Conservation (phyloP, 2,329 filamentous ascomycete species). For the Emydomyces testavorans region DNA sequence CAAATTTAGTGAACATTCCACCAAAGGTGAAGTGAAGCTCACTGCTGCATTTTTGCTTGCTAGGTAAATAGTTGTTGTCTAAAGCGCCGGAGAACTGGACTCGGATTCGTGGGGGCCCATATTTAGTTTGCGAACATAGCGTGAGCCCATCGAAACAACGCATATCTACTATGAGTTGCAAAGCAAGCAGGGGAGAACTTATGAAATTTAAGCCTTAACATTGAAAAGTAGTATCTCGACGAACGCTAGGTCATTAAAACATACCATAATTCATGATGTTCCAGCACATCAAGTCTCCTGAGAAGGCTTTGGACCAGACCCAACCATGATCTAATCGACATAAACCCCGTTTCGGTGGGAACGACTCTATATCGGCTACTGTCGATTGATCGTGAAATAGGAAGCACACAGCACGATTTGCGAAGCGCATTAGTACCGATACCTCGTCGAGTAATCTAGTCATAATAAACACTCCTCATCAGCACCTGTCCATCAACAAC, state of each 20-base stretch:
- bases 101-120: background rate
- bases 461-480: slow-evolving; percentile 9
- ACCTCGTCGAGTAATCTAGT: slow-evolving; percentile 54
- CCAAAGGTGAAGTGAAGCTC: too few relatives aligned
- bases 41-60: too few relatives aligned
- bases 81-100: too few relatives aligned
- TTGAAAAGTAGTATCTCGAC: background rate
- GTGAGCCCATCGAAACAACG: too few relatives aligned
- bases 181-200: background rate
- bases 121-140: background rate
- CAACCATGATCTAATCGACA: slow-evolving; percentile 5
- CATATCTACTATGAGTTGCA: background rate
- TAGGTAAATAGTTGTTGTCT: background rate
- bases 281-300: background rate
- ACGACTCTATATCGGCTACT: background rate
- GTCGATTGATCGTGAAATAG: background rate
- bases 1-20: too few relatives aligned
- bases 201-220: slow-evolving; percentile 4
- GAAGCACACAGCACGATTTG: background rate
- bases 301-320: background rate
- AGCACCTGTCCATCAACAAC: too few relatives aligned
- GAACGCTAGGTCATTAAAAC: slow-evolving; percentile 8
- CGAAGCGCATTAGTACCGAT: slow-evolving; percentile 47
- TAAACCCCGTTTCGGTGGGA: background rate
- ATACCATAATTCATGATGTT: slow-evolving; percentile 3